These are phyloP conservation scores for Dissophora globulifera DNA, from an alignment of 192 early-diverging fungal species.

Conservation along the genomic window DNA sequence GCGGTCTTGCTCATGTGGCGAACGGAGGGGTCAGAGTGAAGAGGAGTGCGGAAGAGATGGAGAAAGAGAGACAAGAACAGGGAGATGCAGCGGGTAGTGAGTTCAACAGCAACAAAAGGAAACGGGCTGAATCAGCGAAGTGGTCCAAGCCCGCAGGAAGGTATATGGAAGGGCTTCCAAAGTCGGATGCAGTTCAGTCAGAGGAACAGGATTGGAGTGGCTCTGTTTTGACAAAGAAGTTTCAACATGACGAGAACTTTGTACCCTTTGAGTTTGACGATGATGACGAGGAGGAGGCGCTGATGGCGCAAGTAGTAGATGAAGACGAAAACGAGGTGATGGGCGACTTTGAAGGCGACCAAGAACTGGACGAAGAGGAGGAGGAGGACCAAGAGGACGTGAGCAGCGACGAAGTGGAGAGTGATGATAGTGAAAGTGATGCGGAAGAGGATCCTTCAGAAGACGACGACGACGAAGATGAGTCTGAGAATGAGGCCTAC, in stretches of 20 bases:
- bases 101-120: neutral
- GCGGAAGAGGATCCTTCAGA: constrained; percentile 12
- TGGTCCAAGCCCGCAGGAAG: neutral
- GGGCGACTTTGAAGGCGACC: constrained; percentile 20
- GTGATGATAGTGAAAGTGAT: constrained; percentile 18
- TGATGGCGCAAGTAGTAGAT: constrained; percentile 25
- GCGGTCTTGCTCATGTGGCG: constrained; percentile 69
- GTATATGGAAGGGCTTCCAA: constrained; percentile 6
- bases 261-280: constrained; percentile 48
- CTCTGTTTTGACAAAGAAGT: neutral
- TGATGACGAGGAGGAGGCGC: constrained; percentile 20
- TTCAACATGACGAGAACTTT: constrained; percentile 50
- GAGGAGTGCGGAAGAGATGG: constrained; percentile 18
- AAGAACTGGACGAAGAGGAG: constrained; percentile 45
- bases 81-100: neutral
- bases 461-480: neutral
- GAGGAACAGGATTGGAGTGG: constrained; percentile 2
- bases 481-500: constrained; percentile 3
- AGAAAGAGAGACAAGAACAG: constrained; percentile 13
- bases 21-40: constrained; percentile 25
- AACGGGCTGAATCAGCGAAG: neutral
- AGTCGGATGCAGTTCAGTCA: neutral
- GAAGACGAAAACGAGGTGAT: constrained; percentile 37
- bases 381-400: constrained; percentile 53
- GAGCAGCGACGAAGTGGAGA: constrained; percentile 17